Evolutionary conservation across 768 basidiomycete genomes (phyloP), one percentile per base, ranked within the genome.

Genomic region (Galerina marginata): DNA sequence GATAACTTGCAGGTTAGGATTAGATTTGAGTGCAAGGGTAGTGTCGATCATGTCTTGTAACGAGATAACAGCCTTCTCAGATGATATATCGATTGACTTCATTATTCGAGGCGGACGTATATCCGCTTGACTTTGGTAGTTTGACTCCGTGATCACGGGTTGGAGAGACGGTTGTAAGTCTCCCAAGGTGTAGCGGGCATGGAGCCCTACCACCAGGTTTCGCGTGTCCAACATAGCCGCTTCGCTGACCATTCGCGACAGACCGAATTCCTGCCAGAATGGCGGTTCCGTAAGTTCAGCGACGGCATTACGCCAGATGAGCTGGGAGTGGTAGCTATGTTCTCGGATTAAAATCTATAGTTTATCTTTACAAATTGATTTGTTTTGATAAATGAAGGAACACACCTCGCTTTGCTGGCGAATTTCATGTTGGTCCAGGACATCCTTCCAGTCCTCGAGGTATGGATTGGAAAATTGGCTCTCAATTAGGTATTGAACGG

Each of bases 11-110:
- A 92, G 71, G 26, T 90, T 85, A 15, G 86, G 69, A 60, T 87
- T 86, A 10, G 89, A 89, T 73, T 88, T 92, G 59, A 93, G 81
- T 2, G 86, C 85, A 33, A 92, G 78, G 1, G 91, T 91, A 2
- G 85, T 87, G 25, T 84, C 76, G 54, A 92, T 81, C 86, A 93
- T 91, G 58, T 89, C 87, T 65, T 87, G 83, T n/a, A 93, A 76
- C 4, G 90, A 91, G 55, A 92, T 72, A 38, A 74, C 76, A 6
- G 74, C 65, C 59, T 77, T 78, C 11, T 69, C 74, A 2, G 76
- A 70, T 12, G 79, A 73, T 53, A 79, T 62, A 37, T 78, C 74
- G 26, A 78, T 73, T 9, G 76, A 71, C 11, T 65, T 66, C 33
- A 77, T 71, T 40, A 72, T 74, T 10, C 71, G 76, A 6, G 66